phyloP scores from a whole-genome alignment of 441 rosid genomes.

The Gossypium laxum region DNA sequence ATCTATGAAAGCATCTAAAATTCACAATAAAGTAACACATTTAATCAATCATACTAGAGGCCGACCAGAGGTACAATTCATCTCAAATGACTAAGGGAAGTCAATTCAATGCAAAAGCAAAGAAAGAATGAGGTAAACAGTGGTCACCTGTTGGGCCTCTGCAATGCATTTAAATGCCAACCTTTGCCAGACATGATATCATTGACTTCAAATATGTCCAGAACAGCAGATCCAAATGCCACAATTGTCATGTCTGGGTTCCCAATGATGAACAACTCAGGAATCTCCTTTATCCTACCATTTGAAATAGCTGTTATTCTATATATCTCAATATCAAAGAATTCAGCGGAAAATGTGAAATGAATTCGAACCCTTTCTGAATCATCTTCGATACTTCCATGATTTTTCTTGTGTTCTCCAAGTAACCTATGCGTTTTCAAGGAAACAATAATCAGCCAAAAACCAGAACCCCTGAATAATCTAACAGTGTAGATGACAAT shows the following conservation, averaged over 20 bases:
- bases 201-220: conserved; percentile 87
- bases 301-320: conserved; percentile 1
- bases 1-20: not conserved
- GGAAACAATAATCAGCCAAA: conserved; percentile 20
- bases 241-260: conserved; percentile 84
- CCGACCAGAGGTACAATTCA: not conserved
- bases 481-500: not conserved
- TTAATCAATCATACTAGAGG: not conserved
- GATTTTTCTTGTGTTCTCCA: conserved; percentile 58
- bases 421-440: conserved; percentile 45
- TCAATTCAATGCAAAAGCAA: not conserved
- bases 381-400: conserved; percentile 74
- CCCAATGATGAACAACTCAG: conserved; percentile 68
- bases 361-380: conserved; percentile 47
- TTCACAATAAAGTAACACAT: not conserved
- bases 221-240: conserved; percentile 60
- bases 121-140: not conserved
- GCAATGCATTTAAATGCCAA: conserved; percentile 91
- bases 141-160: conserved; percentile 80
- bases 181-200: conserved; percentile 81
- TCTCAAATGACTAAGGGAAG: not conserved
- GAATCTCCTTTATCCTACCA: conserved; percentile 58
- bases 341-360: not conserved
- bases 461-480: conserved; percentile 7
- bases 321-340: conserved; percentile 1